A percentile compares a stretch with the other conserved stretches of the same genome.
Evolutionary conservation across 805 yeast species (phyloP).

Genomic region (Myxozyma vanderwaltii): DNA sequence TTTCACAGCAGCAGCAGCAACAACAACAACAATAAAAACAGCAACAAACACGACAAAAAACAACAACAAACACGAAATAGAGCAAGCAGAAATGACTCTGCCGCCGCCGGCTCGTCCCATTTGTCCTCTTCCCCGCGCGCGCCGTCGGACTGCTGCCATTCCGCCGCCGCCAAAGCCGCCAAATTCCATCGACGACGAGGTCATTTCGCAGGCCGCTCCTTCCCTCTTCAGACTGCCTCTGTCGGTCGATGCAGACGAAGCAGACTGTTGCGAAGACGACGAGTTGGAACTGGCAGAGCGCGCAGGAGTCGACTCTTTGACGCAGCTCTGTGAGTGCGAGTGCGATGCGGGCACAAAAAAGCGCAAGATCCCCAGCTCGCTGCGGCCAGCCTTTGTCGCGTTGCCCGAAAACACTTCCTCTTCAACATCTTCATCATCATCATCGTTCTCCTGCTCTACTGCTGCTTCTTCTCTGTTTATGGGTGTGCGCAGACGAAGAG

Average conservation of each 20-base stretch:
- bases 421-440: neutral
- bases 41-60: no score
- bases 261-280: conserved; percentile 6
- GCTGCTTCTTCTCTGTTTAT: neutral
- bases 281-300: neutral
- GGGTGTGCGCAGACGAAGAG: conserved; percentile 6
- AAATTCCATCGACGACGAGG: no score
- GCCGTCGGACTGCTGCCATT: conserved; percentile 3
- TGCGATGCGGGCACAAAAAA: conserved; percentile 15
- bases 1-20: no score
- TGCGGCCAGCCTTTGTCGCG: neutral
- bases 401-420: no score
- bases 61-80: no score
- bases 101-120: conserved; percentile 24
- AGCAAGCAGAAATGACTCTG: no score
- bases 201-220: no score
- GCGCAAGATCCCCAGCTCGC: conserved; percentile 10
- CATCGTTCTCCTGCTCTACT: neutral
- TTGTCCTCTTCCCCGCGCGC: conserved; percentile 27
- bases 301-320: no score
- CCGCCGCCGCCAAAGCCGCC: conserved; percentile 4
- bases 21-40: no score
- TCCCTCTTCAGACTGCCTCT: conserved; percentile 25
- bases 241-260: conserved; percentile 11
- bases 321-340: conserved; percentile 1